Conservation (phyloP, 192 early-diverging fungal genomes). For the Coemansia sp. region DNA sequence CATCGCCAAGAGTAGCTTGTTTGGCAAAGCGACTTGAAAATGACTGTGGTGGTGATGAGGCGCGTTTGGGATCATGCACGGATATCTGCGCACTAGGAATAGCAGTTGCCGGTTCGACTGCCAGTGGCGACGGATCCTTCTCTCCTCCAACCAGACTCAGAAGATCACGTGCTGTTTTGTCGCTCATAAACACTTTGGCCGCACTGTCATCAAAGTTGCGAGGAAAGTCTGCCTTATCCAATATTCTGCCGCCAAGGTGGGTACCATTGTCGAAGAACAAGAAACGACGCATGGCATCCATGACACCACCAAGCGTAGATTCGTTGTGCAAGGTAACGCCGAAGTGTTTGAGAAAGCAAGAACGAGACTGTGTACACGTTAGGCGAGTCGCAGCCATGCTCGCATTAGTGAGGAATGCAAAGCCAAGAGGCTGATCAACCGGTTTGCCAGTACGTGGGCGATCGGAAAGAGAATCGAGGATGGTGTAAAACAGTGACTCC, state of each 20-base stretch:
- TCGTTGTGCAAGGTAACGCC: neutral
- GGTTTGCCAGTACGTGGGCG: neutral
- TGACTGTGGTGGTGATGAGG: neutral
- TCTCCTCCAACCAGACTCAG: neutral
- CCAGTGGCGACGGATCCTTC: neutral
- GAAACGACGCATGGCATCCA: neutral
- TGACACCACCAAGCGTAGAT: neutral
- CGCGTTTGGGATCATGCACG: neutral
- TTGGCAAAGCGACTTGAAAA: neutral
- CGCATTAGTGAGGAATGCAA: neutral
- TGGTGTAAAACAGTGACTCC: constrained; percentile 24
- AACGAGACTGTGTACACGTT: neutral
- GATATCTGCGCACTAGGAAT: neutral
- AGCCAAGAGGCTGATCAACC: neutral
- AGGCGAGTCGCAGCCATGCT: neutral
- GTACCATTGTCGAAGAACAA: neutral
- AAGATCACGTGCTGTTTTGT: neutral
- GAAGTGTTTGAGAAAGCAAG: neutral
- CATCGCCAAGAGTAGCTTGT: neutral
- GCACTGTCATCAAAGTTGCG: neutral
- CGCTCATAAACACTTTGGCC: neutral
- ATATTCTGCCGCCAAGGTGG: neutral
- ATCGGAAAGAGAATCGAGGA: neutral
- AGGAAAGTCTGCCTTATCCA: neutral
- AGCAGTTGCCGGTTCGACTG: neutral